Conservation (phyloP, 2,329 filamentous ascomycete genomes). For the Camillea tinctor region DNA sequence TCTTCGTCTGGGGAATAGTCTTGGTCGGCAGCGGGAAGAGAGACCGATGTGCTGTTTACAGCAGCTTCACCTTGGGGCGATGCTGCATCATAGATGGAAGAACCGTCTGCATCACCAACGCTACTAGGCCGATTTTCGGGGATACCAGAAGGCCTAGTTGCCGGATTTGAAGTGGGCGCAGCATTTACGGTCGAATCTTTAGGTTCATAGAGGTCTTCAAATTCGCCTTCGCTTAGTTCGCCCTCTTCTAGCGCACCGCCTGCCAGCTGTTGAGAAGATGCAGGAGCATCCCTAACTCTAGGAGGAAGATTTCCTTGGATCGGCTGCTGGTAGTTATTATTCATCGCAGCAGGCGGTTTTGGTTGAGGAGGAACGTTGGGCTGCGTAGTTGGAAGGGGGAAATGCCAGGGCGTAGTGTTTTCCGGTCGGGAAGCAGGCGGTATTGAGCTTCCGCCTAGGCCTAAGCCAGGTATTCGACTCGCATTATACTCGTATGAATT, state of each 20-base stretch:
- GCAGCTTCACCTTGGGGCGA: constrained; percentile 23
- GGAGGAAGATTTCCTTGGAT: neutral
- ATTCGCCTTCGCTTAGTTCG: constrained; percentile 70
- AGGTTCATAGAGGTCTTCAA: constrained; percentile 56
- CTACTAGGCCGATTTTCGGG: constrained; percentile 24
- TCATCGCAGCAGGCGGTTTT: neutral
- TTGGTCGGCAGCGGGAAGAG: constrained; percentile 21
- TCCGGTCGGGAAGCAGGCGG: constrained; percentile 9
- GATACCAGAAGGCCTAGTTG: constrained; percentile 9
- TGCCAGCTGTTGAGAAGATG: constrained; percentile 1
- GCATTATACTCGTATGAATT: constrained; percentile 40
- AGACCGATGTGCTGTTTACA: constrained; percentile 23
- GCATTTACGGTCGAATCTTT: constrained; percentile 12
- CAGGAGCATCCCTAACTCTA: neutral
- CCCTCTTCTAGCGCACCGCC: constrained; percentile 59
- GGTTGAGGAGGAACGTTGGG: constrained; percentile 3
- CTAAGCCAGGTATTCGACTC: constrained; percentile 39
- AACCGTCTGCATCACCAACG: constrained; percentile 31
- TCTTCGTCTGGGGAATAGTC: constrained; percentile 26
- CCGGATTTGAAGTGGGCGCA: constrained; percentile 2
- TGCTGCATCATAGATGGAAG: constrained; percentile 32
- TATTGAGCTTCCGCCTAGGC: constrained; percentile 28
- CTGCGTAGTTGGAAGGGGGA: constrained; percentile 4
- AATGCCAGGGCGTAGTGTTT: constrained; percentile 15
- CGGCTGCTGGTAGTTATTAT: constrained; percentile 2